Evolutionary conservation across 257 asterid genomes (phyloP), one percentile per base, ranked within the genome.

Genomic region (Coffea canephora): DNA sequence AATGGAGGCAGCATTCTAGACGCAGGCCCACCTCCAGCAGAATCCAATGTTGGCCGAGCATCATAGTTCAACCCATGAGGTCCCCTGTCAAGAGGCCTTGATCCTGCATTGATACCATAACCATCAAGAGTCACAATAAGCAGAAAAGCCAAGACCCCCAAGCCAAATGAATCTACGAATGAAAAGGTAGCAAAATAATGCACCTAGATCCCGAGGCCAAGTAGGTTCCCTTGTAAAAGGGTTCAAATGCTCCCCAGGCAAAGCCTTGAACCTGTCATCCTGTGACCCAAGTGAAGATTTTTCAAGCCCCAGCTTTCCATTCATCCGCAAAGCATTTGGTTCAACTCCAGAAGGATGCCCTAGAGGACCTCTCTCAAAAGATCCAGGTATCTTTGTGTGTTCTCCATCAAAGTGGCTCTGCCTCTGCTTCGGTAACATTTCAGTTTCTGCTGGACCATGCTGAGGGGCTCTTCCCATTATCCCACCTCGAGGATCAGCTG

Each of bases 181-280:
- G 52, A 73, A 77, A 45, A 64, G 31, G 73, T 55, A 19, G 13
- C 15, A 54, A 76, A 68, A 64, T 75, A 78, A 80, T 74, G 80
- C 71, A 94, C 97, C 94, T 88, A 87, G 96, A 78, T 89, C 93
- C 71, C 54, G 77, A 76, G 82, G 79, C 84, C 83, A 89, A 78
- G 79, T 52, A 70, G 84, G 80, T 46, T 88, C 92, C 82, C 80
- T 83, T 8, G 86, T 81, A n/a, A 84, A 88, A 71, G 90, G 79
- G 85, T 84, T 85, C 74, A 77, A 59, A 75, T 81, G 89, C 82
- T 88, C 94, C 79, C 83, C 83, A 49, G 89, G 75, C 19, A 86
- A 27, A 48, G 86, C 76, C 87, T 78, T 92, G 73, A 83, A 79
- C 84, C 89, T 88, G 80, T 85, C 93, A 76, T 85, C 92, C 83